These are phyloP conservation scores for Mallotus japonicus DNA, from an alignment of 441 rosid species.

Conservation along the genomic window DNA sequence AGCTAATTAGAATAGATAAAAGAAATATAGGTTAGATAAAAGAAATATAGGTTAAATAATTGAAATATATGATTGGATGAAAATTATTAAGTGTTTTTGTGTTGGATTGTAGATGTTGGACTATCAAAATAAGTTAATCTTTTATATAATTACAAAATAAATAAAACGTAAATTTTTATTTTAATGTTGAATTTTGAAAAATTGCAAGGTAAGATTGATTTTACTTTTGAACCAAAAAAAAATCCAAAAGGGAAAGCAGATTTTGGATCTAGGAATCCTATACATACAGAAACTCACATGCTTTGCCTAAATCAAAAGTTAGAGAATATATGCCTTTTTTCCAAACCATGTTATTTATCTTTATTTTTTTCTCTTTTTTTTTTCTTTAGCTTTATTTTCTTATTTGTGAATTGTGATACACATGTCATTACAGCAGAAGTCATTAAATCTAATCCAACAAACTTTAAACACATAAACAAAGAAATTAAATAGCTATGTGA, in stretches of 20 bases:
- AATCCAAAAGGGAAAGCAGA: slow-evolving; percentile 33
- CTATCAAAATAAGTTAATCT: too few relatives aligned
- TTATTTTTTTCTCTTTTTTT: neutral
- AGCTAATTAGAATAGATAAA: neutral
- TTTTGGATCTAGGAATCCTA: slow-evolving; percentile 50
- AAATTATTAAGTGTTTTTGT: too few relatives aligned
- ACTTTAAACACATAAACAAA: slow-evolving; percentile 12
- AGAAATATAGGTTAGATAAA: too few relatives aligned
- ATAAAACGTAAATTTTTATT: too few relatives aligned
- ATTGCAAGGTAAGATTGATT: neutral
- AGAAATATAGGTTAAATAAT: too few relatives aligned
- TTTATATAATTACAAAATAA: too few relatives aligned
- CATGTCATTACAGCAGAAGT: slow-evolving; percentile 23
- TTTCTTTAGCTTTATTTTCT: slow-evolving; percentile 11
- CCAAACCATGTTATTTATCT: slow-evolving; percentile 19
- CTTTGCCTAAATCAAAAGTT: slow-evolving; percentile 43
- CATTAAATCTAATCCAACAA: slow-evolving; percentile 24
- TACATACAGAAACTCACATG: slow-evolving; percentile 51
- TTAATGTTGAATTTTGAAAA: neutral
- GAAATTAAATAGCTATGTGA: slow-evolving; percentile 13
- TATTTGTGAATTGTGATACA: slow-evolving; percentile 30
- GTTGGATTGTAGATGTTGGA: too few relatives aligned
- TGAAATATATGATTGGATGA: too few relatives aligned
- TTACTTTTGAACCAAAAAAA: slow-evolving; percentile 1
- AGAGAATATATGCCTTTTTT: slow-evolving; percentile 53